These are phyloP conservation scores for Talaromyces sp. DNA, from an alignment of 2,329 filamentous ascomycete species.

Conservation along the genomic window DNA sequence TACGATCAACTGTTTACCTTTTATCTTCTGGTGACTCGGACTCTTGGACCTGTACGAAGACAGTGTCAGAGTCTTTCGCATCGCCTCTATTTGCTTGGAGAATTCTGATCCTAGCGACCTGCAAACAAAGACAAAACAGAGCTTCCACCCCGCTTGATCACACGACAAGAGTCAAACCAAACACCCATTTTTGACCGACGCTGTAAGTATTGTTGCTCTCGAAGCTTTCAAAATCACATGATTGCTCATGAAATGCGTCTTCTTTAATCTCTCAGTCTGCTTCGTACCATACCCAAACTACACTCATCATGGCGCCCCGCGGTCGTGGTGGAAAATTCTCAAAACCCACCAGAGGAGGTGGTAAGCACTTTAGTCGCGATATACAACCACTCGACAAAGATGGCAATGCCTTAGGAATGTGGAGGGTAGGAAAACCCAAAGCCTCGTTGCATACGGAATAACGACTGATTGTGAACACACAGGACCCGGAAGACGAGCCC, in stretches of 20 bases:
- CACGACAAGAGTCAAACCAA: neutral
- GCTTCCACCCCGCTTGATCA: constrained; percentile 5
- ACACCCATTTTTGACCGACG: neutral
- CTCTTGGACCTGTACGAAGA: neutral
- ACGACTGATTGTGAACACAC: neutral
- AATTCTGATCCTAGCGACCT: neutral
- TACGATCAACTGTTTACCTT: neutral
- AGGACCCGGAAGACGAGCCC: constrained; percentile 34
- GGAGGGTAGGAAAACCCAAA: constrained; percentile 56
- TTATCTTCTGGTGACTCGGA: neutral
- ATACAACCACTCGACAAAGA: constrained; percentile 84
- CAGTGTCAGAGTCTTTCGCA: neutral
- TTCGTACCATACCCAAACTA: neutral
- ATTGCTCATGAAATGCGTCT: neutral
- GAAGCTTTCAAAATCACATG: neutral
- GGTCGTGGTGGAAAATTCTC: constrained; percentile 22
- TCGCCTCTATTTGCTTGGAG: too few species aligned
- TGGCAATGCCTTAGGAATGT: constrained; percentile 85
- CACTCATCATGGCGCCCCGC: constrained; percentile 19
- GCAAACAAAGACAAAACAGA: neutral
- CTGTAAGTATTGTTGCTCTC: neutral
- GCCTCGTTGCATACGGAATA: constrained; percentile 9
- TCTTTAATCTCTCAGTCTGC: neutral
- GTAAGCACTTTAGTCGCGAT: constrained; percentile 92
- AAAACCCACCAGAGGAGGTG: constrained; percentile 45